Base-by-base conservation (phyloP, 257 asterid genomes). In the Leptodermis oblonga region DNA sequence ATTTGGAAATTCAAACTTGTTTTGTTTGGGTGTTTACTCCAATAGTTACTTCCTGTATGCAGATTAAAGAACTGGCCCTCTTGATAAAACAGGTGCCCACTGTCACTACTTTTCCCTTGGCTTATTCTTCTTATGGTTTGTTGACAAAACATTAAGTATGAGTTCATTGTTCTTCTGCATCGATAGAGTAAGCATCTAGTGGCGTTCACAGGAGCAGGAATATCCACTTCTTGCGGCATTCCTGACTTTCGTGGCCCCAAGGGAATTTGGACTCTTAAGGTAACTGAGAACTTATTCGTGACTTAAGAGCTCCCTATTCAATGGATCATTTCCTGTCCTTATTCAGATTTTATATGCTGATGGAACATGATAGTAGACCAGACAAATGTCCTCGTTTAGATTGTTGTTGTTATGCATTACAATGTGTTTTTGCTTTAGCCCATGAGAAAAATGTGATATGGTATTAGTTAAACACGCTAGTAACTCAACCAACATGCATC, bases 201-300 rank as follows among this genome's bases (percentile, higher is more conserved):
- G 83, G 98, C 83, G 68, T 92, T 92, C 82, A 92, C 97, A 62
- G 98, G 98, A 79, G 98, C 98, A 48, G 96, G 98, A 70, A 92
- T 92, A 75, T 92, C 98, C 70, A 92, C 98, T 70, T 86, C 98
- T 26, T 90, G 96, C 81, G 98, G 98, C 73, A 92, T 92, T 85
- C 98, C 98, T 7, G 98, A 92, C 76, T 92, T 92, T 79, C 96
- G 98, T 76, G 98, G 98, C 52, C 98, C 98, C 69, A 90, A 90
- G 76, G 98, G 98, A 34, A 88, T 92, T 79, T 92, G 98, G 98
- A 92, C 98, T 30, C 97, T 92, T 78, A 97, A 92, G 90, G 98
- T 90, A 77, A 69, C 43, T 39, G 43, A 39, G 43, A 39, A 39
- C 10, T n/a, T n/a, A n/a, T n/a, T n/a, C n/a, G n/a, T n/a, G n/a